Evolutionary conservation across 345 rosid genomes (phyloP), one percentile per base, ranked within the genome.

Genomic region (Citrus trifoliata): DNA sequence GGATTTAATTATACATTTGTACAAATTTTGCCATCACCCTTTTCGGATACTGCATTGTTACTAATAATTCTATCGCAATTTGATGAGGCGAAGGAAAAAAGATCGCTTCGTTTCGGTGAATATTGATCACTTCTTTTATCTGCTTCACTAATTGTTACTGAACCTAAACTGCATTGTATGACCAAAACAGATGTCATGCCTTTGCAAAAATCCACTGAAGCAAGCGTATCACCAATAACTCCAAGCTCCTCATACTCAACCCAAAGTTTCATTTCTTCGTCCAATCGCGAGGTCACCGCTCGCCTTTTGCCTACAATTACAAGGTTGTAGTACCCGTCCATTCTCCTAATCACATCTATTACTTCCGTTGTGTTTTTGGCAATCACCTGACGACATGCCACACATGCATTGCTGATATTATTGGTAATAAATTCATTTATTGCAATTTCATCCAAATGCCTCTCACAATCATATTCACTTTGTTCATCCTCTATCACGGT

Each of bases 231-330:
- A 0, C 87, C 87, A 1, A 85, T 62, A 0, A 82, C 80, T 9
- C 90, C 90, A 12, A 87, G 80, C 67, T 87, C 88, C 24, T 77
- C 73, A 56, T 76, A 28, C 56, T 84, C 83, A 5, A 35, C 27
- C 86, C 87, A 86, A 1, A 27, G 42, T 58, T 13, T 14, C 82
- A 84, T 78, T 55, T 78, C 80, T 16, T 79, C 72, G 51, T 77
- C 79, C 2, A 82, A 32, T 58, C 18, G 30, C 14, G 27, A 25
- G n/a, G 30, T 55, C 4, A 6, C 65, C 16, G 19, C 37, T 10
- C 74, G 77, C 13, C 46, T 40, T 35, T 72, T 82, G 1, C 89
- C 88, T 2, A 84, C 84, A 12, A 88, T 51, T 2, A 82, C 28
- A 22, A 88, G 85, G n/a, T 86, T 76, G 56, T 76, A 84, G 0